A percentile compares a stretch with the other conserved stretches of the same genome.
phyloP scores from a whole-genome alignment of 2,329 filamentous ascomycete species.

The Aspergillus neotritici region DNA sequence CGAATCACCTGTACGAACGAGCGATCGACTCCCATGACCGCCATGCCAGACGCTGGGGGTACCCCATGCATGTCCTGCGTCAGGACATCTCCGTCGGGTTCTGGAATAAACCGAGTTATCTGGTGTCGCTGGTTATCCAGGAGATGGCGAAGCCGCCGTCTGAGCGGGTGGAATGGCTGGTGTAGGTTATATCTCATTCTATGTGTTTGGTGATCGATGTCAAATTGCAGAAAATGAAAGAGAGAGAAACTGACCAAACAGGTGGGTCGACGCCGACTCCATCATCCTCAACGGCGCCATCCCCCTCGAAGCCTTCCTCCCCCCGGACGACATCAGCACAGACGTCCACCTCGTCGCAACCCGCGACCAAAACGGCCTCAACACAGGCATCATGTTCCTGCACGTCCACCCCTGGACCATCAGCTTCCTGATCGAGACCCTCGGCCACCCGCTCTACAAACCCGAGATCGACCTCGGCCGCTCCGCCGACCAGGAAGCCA shows the following conservation, averaged over 20 bases:
- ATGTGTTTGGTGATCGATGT: no score
- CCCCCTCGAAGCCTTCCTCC: constrained; percentile 28
- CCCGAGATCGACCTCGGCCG: constrained; percentile 16
- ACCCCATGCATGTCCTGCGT: constrained; percentile 32
- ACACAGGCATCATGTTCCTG: constrained; percentile 29
- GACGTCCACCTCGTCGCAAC: constrained; percentile 27
- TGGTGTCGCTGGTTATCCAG: constrained; percentile 25
- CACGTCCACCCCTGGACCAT: constrained; percentile 29
- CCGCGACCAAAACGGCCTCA: constrained; percentile 28
- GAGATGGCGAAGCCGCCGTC: constrained; percentile 29
- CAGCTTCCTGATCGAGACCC: constrained; percentile 21
- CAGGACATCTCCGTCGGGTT: constrained; percentile 28
- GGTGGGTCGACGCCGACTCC: constrained; percentile 31
- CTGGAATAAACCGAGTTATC: constrained; percentile 32
- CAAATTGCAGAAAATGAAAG: no score
- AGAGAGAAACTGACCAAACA: constrained; percentile 3
- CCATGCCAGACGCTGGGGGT: constrained; percentile 31
- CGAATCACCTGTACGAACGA: constrained; percentile 30
- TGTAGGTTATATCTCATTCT: constrained; percentile 17
- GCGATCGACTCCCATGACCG: constrained; percentile 31
- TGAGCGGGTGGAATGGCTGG: constrained; percentile 32
- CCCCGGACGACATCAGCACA: constrained; percentile 19
- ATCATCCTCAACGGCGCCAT: constrained; percentile 28
- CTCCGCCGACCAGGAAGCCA: constrained; percentile 18
- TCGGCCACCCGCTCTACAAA: constrained; percentile 21